Conservation (phyloP, 257 asterid species). For the Forsythia suspensa region DNA sequence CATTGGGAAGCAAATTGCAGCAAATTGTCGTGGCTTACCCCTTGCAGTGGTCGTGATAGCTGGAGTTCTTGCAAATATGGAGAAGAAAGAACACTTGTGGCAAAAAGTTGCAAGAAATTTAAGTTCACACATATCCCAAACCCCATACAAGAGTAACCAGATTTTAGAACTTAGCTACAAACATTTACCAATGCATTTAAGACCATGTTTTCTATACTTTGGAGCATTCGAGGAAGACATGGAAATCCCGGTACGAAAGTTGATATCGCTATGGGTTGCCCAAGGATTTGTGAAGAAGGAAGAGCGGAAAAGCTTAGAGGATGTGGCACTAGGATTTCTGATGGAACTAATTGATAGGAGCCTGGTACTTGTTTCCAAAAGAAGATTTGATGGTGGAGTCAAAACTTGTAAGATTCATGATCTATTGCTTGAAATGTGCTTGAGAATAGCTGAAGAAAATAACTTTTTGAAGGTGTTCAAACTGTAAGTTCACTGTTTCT, state of each 20-base stretch:
- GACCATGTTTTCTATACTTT: background rate
- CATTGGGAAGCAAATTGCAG: background rate
- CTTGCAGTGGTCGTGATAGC: slow-evolving; percentile 7
- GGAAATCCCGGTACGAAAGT: background rate
- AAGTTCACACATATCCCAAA: background rate
- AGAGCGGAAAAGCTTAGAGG: background rate
- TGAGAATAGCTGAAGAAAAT: background rate
- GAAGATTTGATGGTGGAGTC: background rate
- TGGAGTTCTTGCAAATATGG: slow-evolving; percentile 5
- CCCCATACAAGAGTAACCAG: background rate
- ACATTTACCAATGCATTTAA: background rate
- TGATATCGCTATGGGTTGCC: background rate
- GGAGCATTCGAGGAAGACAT: background rate
- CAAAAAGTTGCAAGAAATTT: background rate
- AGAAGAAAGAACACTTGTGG: background rate
- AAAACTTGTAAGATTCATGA: background rate
- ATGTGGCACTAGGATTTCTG: background rate
- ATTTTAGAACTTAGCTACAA: background rate
- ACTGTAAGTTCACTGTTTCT: background rate
- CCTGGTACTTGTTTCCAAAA: background rate
- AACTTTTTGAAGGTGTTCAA: background rate
- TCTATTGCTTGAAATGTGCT: background rate
- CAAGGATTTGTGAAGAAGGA: background rate
- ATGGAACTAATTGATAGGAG: background rate
- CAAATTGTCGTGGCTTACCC: slow-evolving; percentile 8